These are phyloP conservation scores for Biscogniauxia mediterranea DNA, from an alignment of 2,329 filamentous ascomycete species.

Conservation along the genomic window DNA sequence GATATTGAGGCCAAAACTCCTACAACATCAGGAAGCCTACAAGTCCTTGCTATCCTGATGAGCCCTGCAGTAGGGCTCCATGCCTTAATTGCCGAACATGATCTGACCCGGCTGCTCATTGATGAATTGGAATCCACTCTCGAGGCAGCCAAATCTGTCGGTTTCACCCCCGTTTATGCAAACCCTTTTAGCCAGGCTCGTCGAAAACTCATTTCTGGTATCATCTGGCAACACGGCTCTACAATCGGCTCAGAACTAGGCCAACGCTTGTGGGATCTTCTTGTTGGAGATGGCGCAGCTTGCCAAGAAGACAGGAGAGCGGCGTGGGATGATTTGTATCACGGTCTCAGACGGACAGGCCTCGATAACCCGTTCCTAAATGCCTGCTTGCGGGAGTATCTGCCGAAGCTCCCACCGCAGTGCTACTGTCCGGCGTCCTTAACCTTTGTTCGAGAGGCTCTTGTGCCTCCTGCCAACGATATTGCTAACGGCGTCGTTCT, in stretches of 20 bases:
- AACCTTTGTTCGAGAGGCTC: slow-evolving; percentile 57
- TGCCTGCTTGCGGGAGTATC: slow-evolving; percentile 52
- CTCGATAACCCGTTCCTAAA: slow-evolving; percentile 56
- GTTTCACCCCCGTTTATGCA: slow-evolving; percentile 45
- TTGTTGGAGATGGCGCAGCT: slow-evolving; percentile 64
- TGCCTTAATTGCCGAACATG: slow-evolving; percentile 58
- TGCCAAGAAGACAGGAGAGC: slow-evolving; percentile 59
- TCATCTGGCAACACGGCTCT: slow-evolving; percentile 60
- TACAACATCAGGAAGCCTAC: slow-evolving; percentile 71
- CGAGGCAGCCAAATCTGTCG: slow-evolving; percentile 37
- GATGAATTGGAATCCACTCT: slow-evolving; percentile 62
- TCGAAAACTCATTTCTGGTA: slow-evolving; percentile 54
- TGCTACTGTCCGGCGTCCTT: slow-evolving; percentile 62
- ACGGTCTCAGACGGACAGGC: slow-evolving; percentile 39
- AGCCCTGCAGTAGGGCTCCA: slow-evolving; percentile 52
- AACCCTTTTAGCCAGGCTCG: slow-evolving; percentile 51
- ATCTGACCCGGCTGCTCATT: slow-evolving; percentile 60
- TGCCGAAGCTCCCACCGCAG: slow-evolving; percentile 55
- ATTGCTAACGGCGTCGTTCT: slow-evolving; percentile 41
- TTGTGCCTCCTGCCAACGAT: slow-evolving; percentile 48
- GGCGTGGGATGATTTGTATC: slow-evolving; percentile 68
- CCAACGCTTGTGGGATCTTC: slow-evolving; percentile 65
- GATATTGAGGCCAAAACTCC: slow-evolving; percentile 64
- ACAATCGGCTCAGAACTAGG: slow-evolving; percentile 63
- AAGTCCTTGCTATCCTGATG: slow-evolving; percentile 56